These are phyloP conservation scores for Pseudozyma sp. DNA, from an alignment of 1,284 basidiomycete genomes.

Conservation along the genomic window DNA sequence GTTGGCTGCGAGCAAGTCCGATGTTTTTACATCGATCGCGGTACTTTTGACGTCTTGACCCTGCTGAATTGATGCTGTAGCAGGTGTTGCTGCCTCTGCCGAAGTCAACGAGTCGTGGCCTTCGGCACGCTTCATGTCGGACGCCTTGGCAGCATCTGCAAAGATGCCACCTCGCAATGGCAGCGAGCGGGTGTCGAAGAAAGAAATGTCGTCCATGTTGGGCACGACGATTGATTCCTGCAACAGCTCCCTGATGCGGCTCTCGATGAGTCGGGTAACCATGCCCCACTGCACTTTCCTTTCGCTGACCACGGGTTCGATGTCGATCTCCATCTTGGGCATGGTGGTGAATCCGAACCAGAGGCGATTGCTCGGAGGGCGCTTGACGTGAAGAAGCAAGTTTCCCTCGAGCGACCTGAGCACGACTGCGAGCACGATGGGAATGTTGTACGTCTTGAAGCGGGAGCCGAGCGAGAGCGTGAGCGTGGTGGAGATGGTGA, in stretches of 20 bases:
- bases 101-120: conserved; percentile 6
- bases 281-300: conserved; percentile 90
- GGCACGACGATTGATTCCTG: conserved; percentile 92
- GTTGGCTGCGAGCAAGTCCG: conserved; percentile 31
- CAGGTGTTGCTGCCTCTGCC: conserved; percentile 6
- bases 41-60: conserved; percentile 16
- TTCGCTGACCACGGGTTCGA: conserved; percentile 93
- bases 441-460: conserved; percentile 89
- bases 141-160: conserved; percentile 76
- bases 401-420: conserved; percentile 91
- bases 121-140: conserved; percentile 15
- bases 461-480: conserved; percentile 78
- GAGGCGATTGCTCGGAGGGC: conserved; percentile 92
- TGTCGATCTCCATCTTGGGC: conserved; percentile 87
- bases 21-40: conserved; percentile 10
- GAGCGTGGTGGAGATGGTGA: conserved; percentile 88
- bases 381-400: conserved; percentile 87
- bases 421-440: conserved; percentile 85
- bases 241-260: conserved; percentile 86
- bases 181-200: conserved; percentile 81
- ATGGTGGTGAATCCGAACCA: conserved; percentile 98
- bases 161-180: conserved; percentile 87
- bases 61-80: conserved; percentile 4
- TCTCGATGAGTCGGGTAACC: conserved; percentile 89
- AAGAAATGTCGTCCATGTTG: conserved; percentile 97